Evolutionary conservation across 176 grass and related monocot species (phyloP).

Genomic region (Avena eriantha): DNA sequence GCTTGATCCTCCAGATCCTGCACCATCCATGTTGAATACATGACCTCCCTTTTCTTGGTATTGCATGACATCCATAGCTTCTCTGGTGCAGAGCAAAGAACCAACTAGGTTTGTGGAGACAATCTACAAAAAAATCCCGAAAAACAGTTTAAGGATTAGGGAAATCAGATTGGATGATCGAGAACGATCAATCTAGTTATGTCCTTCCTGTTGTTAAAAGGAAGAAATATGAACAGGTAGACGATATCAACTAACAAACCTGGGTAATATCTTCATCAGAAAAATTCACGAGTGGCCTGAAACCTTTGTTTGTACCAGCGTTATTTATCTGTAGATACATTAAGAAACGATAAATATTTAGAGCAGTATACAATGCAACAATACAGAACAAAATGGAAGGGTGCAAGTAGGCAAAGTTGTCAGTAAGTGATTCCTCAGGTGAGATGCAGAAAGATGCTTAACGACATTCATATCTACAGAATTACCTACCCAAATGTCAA

Average conservation of each 20-base stretch:
- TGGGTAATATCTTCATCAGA: constrained; percentile 95
- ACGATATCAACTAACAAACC: constrained; percentile 53
- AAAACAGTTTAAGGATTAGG: constrained; percentile 1
- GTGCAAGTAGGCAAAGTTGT: neutral
- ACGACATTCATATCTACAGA: constrained; percentile 12
- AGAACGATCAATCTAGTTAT: constrained; percentile 8
- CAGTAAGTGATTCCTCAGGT: neutral
- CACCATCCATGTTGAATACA: constrained; percentile 98
- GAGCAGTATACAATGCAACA: neutral
- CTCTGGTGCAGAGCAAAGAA: constrained; percentile 94
- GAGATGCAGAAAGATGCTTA: constrained; percentile 12
- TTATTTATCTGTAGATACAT: constrained; percentile 89
- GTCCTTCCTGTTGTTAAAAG: neutral
- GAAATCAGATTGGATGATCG: constrained; percentile 16
- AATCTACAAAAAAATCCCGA: constrained; percentile 57
- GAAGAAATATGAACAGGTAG: neutral
- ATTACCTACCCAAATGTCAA: constrained; percentile 95
- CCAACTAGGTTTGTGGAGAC: constrained; percentile 97
- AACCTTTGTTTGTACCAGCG: constrained; percentile 99
- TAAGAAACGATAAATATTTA: constrained; percentile 40
- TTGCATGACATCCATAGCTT: constrained; percentile 88
- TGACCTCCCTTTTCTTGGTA: constrained; percentile 85
- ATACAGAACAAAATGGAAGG: constrained; percentile 27
- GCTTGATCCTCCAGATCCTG: constrained; percentile 97
- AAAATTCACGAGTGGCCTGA: constrained; percentile 89